Percentiles rank a stretch among this genome's conserved stretches.
Conservation (phyloP, 768 basidiomycete genomes). For the Boletus speciosus region DNA sequence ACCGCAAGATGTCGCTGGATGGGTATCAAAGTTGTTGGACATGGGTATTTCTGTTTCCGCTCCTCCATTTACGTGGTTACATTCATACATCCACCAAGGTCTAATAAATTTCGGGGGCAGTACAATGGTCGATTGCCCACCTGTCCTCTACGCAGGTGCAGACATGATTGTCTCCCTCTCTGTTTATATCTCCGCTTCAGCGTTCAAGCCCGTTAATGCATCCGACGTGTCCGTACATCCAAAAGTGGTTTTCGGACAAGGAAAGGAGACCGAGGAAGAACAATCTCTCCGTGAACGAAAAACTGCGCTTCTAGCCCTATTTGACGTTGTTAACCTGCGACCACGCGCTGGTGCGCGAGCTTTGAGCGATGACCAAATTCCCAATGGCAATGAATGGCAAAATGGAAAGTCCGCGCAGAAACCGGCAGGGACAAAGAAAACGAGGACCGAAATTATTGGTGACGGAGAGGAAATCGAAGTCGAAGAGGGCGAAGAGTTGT, state of each 20-base stretch:
- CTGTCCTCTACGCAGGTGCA: slow-evolving; percentile 65
- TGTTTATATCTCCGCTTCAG: slow-evolving; percentile 63
- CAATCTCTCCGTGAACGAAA: slow-evolving; percentile 79
- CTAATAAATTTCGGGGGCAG: slow-evolving; percentile 65
- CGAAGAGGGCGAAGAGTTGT: slow-evolving; percentile 79
- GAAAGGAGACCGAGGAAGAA: slow-evolving; percentile 77
- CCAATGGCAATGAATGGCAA: slow-evolving; percentile 34
- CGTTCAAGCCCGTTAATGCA: slow-evolving; percentile 54
- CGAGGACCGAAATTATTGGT: slow-evolving; percentile 65
- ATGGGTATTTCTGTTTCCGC: slow-evolving; percentile 40
- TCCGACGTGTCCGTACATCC: slow-evolving; percentile 27
- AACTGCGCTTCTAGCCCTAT: slow-evolving; percentile 64
- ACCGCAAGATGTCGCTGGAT: slow-evolving; percentile 63
- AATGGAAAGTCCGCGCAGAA: slow-evolving; percentile 39
- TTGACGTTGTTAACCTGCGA: slow-evolving; percentile 67
- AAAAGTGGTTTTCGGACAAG: slow-evolving; percentile 61
- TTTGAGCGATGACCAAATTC: slow-evolving; percentile 25
- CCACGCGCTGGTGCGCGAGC: slow-evolving; percentile 50
- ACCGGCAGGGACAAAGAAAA: slow-evolving; percentile 37
- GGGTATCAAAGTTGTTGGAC: slow-evolving; percentile 75
- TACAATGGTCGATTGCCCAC: slow-evolving; percentile 76
- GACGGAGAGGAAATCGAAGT: slow-evolving; percentile 82
- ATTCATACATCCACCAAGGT: slow-evolving; percentile 35
- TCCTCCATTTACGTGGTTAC: background rate
- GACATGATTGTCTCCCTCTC: slow-evolving; percentile 75